Evolutionary conservation across 768 basidiomycete genomes (phyloP), one percentile per base, ranked within the genome.

Genomic region (Calocybe indica): DNA sequence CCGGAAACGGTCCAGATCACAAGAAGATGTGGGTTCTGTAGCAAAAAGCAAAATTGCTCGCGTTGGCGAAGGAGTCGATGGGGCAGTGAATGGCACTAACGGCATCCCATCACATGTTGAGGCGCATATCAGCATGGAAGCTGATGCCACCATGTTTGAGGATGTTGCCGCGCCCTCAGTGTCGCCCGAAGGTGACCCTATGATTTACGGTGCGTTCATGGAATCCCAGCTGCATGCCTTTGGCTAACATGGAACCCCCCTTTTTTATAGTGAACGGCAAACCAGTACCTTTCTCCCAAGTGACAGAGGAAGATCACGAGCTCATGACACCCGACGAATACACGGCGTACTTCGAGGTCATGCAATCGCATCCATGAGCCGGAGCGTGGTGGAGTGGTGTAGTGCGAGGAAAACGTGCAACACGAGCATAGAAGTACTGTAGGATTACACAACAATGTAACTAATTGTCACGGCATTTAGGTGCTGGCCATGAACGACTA

Each of bases 291-390:
- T 85, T 88, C 56, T 88, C 83, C 3, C 73, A 84, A 52, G 80
- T 98, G 37, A 94, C 89, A 2, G 93, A 96, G 56, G 94, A 92
- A 54, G 86, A 94, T 60, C 86, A 92, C 57, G 93, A 92, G 40
- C 60, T 83, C 55, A 96, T 96, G 93, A 90, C 89, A 3, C 84
- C 89, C 1, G 93, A 94, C 47, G 93, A 96, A 65, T 95, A 95
- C 60, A 82, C 83, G 30, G 80, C 80, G 32, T 92, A 79, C 66
- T 91, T 83, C 59, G 80, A 87, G 55, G 71, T 89, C 51, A 70
- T 82, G 60, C 78, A 80, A 64, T 69, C 74, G 44, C 72, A 64
- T 43, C 66, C 67, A 49, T 71, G 22, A 22, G 22, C 22, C 22
- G 22, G 4, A 22, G 22, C 22, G 22, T 22, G 22, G 22, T 22